Evolutionary conservation across 2,329 filamentous ascomycete species (phyloP).

Genomic region (Passalora sequoiae): DNA sequence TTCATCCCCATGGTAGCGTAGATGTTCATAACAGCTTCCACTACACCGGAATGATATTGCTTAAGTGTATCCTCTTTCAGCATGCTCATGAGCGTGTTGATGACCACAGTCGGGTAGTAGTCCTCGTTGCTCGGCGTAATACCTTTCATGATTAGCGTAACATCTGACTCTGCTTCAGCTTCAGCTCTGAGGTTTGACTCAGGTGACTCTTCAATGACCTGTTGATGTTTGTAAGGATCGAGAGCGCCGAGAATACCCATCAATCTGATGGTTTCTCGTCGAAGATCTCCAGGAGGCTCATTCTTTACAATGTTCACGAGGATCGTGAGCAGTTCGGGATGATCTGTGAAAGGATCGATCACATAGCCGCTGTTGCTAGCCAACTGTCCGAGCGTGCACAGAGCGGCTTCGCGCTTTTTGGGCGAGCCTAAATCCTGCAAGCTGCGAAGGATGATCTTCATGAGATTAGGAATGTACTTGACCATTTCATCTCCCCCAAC

Average conservation of each 20-base stretch:
- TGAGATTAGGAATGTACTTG: constrained; percentile 81
- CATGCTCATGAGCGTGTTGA: constrained; percentile 89
- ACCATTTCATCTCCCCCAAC: constrained; percentile 94
- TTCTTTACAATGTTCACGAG: constrained; percentile 91
- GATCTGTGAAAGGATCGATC: constrained; percentile 90
- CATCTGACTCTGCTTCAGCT: constrained; percentile 73
- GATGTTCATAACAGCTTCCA: constrained; percentile 98
- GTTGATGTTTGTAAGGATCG: constrained; percentile 93
- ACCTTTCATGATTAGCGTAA: constrained; percentile 96
- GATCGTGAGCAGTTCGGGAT: constrained; percentile 87
- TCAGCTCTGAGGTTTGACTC: constrained; percentile 69
- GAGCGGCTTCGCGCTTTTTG: constrained; percentile 81
- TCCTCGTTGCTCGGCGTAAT: constrained; percentile 95
- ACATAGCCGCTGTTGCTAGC: constrained; percentile 97
- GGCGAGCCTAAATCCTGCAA: constrained; percentile 91
- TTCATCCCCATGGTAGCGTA: constrained; percentile 94
- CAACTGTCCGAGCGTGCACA: constrained; percentile 84
- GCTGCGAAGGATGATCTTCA: constrained; percentile 91
- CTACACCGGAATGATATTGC: constrained; percentile 87
- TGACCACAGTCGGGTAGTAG: constrained; percentile 96
- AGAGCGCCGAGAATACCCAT: constrained; percentile 93
- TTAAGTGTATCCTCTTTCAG: constrained; percentile 84
- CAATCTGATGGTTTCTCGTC: constrained; percentile 92
- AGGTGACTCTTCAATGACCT: constrained; percentile 83
- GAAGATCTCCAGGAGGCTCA: constrained; percentile 77